Conservation (phyloP, 2,329 filamentous ascomycete genomes). For the Aspergillus tamarii region DNA sequence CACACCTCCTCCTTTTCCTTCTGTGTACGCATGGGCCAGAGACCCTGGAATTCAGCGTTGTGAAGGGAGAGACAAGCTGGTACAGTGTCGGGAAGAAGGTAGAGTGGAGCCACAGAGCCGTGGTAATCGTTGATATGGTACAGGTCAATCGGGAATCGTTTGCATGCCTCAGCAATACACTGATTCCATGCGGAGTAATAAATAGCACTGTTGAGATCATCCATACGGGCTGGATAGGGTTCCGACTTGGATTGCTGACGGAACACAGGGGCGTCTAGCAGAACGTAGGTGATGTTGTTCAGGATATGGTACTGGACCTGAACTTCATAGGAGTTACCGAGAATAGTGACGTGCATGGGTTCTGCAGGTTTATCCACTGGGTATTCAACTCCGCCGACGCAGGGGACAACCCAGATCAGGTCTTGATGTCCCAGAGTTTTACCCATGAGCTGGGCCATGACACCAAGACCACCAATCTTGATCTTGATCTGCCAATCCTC, state of each 20-base stretch:
- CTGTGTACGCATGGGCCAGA: constrained; percentile 68
- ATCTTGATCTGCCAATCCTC: constrained; percentile 72
- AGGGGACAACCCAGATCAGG: constrained; percentile 67
- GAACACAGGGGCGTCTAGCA: constrained; percentile 69
- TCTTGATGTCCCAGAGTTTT: constrained; percentile 67
- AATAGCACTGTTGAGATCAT: constrained; percentile 68
- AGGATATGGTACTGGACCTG: constrained; percentile 66
- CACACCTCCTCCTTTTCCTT: constrained; percentile 67
- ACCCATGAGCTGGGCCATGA: constrained; percentile 72
- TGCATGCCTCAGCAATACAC: constrained; percentile 66
- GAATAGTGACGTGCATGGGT: constrained; percentile 64
- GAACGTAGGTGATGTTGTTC: constrained; percentile 69
- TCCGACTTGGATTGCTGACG: constrained; percentile 65
- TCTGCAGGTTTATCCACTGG: constrained; percentile 62
- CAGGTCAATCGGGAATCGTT: constrained; percentile 65
- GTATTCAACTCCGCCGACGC: constrained; percentile 67
- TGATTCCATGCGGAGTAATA: constrained; percentile 73
- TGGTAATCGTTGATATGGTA: constrained; percentile 71
- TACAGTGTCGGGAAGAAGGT: constrained; percentile 65
- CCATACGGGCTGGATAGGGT: constrained; percentile 70
- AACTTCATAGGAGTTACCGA: constrained; percentile 64
- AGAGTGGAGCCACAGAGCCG: constrained; percentile 65
- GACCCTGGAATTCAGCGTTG: constrained; percentile 70
- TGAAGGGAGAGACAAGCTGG: constrained; percentile 67
- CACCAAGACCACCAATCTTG: constrained; percentile 71